Evolutionary conservation across 257 asterid species (phyloP).

Genomic region (Orobanche coerulescens): DNA sequence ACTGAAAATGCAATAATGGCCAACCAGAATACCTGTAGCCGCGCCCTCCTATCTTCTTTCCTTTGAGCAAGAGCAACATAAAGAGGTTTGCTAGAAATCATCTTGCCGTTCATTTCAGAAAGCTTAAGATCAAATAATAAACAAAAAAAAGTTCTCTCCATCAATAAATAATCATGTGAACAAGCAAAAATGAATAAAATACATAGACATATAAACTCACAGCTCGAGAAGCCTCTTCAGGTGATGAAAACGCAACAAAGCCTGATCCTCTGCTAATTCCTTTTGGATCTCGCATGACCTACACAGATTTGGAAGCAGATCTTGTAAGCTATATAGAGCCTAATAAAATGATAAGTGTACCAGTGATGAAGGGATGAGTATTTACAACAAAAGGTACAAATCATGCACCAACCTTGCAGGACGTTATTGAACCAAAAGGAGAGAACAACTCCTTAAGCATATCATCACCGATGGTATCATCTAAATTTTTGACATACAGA

Average conservation of each 20-base stretch:
- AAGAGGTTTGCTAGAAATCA: slow-evolving; percentile 73
- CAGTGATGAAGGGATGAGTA: neutral
- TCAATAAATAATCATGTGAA: neutral
- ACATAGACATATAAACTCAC: slow-evolving; percentile 31
- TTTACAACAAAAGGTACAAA: neutral
- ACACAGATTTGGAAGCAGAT: slow-evolving; percentile 15
- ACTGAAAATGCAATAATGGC: neutral
- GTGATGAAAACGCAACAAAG: slow-evolving; percentile 88
- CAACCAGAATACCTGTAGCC: slow-evolving; percentile 55
- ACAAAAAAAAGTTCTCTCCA: neutral
- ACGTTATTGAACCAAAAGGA: slow-evolving; percentile 70
- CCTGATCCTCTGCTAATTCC: slow-evolving; percentile 93
- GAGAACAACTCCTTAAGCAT: slow-evolving; percentile 75
- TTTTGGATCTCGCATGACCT: slow-evolving; percentile 90
- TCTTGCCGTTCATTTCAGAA: slow-evolving; percentile 82
- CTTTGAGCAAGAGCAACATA: slow-evolving; percentile 93
- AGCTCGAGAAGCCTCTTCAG: slow-evolving; percentile 88
- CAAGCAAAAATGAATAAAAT: neutral
- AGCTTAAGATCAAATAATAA: slow-evolving; percentile 33
- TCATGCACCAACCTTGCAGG: slow-evolving; percentile 67
- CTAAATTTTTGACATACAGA: slow-evolving; percentile 79
- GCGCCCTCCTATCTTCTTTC: slow-evolving; percentile 89
- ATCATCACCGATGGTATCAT: slow-evolving; percentile 76
- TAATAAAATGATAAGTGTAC: neutral
- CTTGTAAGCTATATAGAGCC: neutral